Conservation (phyloP, 2,329 filamentous ascomycete species). For the Xylaria sp. region DNA sequence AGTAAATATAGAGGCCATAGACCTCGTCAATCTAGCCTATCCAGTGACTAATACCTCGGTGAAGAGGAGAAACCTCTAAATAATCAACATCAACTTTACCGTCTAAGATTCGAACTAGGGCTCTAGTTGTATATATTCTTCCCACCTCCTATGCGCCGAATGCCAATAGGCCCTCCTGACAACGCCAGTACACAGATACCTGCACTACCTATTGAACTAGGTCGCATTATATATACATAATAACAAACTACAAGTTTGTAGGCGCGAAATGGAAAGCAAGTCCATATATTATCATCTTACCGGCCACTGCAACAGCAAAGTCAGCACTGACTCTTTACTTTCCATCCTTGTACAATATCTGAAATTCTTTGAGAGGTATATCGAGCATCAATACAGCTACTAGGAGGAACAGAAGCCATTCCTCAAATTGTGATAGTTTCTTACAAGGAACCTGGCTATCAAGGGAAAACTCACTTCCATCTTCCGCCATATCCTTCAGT, state of each 20-base stretch:
- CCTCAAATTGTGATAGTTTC: no score
- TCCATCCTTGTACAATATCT: neutral
- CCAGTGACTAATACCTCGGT: neutral
- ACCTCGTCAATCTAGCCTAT: no score
- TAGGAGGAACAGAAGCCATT: no score
- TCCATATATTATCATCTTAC: constrained; percentile 33
- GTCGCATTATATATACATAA: neutral
- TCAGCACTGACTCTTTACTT: neutral
- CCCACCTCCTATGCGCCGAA: neutral
- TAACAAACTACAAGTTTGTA: neutral
- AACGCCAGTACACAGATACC: neutral
- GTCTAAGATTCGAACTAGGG: neutral
- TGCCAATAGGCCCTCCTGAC: neutral
- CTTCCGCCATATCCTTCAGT: constrained; percentile 34
- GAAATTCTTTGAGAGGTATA: neutral
- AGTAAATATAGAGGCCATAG: neutral
- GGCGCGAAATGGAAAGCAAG: constrained; percentile 31
- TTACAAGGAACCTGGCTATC: no score
- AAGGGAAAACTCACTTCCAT: constrained; percentile 29
- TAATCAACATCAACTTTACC: neutral
- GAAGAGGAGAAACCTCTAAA: neutral
- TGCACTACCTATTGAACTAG: neutral
- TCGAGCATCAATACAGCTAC: neutral
- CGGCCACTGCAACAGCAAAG: constrained; percentile 16
- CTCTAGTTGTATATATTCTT: neutral